Evolutionary conservation across 805 yeast genomes (phyloP), one percentile per base, ranked within the genome.

Genomic region (Hyphopichia homilentoma): DNA sequence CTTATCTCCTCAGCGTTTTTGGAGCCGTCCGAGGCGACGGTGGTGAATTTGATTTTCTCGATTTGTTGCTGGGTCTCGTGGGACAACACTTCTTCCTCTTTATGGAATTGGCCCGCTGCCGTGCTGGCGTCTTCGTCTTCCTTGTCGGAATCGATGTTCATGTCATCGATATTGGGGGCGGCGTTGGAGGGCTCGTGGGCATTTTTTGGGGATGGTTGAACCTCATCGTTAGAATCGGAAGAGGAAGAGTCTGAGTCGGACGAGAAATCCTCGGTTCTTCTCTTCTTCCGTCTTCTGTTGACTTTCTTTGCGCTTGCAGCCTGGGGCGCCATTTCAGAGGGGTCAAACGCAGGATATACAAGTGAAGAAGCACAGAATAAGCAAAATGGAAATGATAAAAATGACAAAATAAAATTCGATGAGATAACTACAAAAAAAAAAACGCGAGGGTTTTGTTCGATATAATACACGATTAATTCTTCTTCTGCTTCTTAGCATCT

Each of bases 221-320:
- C n/a, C 48, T 21, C 38, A 13, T 41, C 44, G 8, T 34, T 46
- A 11, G 43, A 38, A 4, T 35, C 33, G 4, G 59, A 49, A 2
- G 72, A 64, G 6, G 72, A 68, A 1, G 78, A 71, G 22, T 64
- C 69, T 2, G 77, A 69, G 26, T 66, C 66, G 12, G 74, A 71
- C 0, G 84, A 79, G 19, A 79, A 75, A 43, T 80, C 87, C 32
- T 81, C 86, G 0, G 90, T 82, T 78, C 89, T 81, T 75, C 88
- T 79, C 76, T 81, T 82, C 73, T 81, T 81, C 50, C 81, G 68
- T 41, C 84, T 73, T 47, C 84, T 68, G 41, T 75, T 66, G 30
- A 53, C 61, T 19, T 46, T 45, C 32, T 27, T 33, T n/a, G n/a
- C n/a, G n/a, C n/a, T n/a, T n/a, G n/a, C n/a, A n/a, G n/a, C n/a